Evolutionary conservation across 2,329 filamentous ascomycete species (phyloP).

Genomic region (Keithomyces neogunnii): DNA sequence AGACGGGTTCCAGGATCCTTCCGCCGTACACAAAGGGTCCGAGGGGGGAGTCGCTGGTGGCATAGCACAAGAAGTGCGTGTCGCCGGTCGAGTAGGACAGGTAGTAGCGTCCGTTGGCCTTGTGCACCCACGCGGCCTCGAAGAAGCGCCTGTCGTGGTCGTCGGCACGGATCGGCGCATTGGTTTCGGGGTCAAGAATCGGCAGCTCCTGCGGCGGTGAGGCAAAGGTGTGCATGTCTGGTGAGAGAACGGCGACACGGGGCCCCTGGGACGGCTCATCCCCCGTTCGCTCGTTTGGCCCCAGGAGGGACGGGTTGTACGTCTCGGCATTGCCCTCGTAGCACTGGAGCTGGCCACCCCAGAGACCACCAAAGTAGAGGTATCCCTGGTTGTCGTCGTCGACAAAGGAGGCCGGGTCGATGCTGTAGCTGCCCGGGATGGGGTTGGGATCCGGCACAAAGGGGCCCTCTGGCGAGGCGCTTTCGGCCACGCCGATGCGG

Average conservation of each 20-base stretch:
- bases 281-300: constrained; percentile 51
- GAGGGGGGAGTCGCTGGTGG: constrained; percentile 52
- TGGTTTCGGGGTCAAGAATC: constrained; percentile 55
- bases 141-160: constrained; percentile 73
- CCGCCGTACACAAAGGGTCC: constrained; percentile 69
- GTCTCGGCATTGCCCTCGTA: constrained; percentile 47
- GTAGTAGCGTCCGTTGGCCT: constrained; percentile 61
- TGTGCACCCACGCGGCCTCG: constrained; percentile 75
- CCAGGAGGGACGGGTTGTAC: constrained; percentile 48
- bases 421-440: constrained; percentile 64
- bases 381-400: constrained; percentile 39
- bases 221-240: constrained; percentile 58
- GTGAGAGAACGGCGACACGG: constrained; percentile 54
- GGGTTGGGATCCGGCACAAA: constrained; percentile 57
- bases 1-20: constrained; percentile 63
- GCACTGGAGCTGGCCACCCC: constrained; percentile 75
- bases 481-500: constrained; percentile 63
- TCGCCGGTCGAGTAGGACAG: constrained; percentile 74
- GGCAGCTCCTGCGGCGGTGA: constrained; percentile 47
- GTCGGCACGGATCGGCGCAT: constrained; percentile 50
- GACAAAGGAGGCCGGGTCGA: constrained; percentile 69
- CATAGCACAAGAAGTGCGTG: constrained; percentile 66
- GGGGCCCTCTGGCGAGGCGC: constrained; percentile 57
- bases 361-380: constrained; percentile 68
- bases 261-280: constrained; percentile 47